Percentiles rank a stretch among this genome's conserved stretches.
phyloP scores from a whole-genome alignment of 345 rosid genomes.

The Lepidium didymum region DNA sequence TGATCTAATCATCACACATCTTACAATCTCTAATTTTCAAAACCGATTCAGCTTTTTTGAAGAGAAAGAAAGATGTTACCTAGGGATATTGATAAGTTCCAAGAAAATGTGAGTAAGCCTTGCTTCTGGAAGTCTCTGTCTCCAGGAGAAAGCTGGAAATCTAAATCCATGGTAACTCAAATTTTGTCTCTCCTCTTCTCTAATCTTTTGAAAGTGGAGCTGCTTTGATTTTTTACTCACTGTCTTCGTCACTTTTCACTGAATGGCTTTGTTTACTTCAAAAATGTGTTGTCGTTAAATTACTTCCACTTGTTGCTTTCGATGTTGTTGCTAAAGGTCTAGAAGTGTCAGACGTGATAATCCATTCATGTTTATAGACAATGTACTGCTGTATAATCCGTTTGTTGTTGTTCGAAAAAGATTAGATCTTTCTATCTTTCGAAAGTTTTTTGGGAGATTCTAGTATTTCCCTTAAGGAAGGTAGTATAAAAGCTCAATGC shows the following conservation, averaged over 20 bases:
- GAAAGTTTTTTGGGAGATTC: not conserved
- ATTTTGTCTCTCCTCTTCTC: not conserved
- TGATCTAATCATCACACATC: not conserved
- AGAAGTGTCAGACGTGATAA: not conserved
- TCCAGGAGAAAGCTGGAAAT: constrained; percentile 9
- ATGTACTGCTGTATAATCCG: no score
- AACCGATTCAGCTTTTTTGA: not conserved
- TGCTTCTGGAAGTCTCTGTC: constrained; percentile 14
- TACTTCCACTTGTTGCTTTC: not conserved
- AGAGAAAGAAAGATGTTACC: not conserved
- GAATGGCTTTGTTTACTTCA: not conserved
- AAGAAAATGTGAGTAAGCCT: not conserved
- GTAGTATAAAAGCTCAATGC: not conserved
- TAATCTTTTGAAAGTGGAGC: not conserved
- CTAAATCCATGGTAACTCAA: constrained; percentile 17
- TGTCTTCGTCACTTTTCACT: not conserved
- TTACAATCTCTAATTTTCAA: not conserved
- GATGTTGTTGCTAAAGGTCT: not conserved
- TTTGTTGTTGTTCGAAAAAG: not conserved
- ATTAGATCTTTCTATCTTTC: not conserved
- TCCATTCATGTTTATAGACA: not conserved
- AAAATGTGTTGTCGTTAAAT: not conserved
- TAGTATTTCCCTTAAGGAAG: not conserved
- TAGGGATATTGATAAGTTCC: not conserved
- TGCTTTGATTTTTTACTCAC: not conserved